Base-by-base conservation (phyloP, 495 filamentous ascomycete genomes). In the Delitschia confertaspora region DNA sequence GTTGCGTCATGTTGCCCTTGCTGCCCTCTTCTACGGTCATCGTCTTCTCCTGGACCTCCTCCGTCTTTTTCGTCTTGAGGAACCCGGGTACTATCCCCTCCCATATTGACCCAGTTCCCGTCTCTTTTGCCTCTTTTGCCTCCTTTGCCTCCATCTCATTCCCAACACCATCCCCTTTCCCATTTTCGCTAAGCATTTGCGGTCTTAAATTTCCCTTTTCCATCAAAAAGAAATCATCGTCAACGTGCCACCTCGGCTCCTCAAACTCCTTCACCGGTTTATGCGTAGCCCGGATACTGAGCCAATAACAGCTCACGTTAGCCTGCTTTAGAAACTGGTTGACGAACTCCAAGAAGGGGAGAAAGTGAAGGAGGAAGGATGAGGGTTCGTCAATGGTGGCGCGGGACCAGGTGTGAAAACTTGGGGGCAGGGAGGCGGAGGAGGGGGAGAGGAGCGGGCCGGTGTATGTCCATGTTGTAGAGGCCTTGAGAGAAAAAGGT, bases 321-420 rank as follows among this genome's bases (percentile, higher is more conserved):
- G 57, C 52, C 1, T 62, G 60, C 31, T 67, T 66, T 6, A 70
- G 57, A 36, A 62, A 53, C 9, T 38, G 20, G 17, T 60, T 59
- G 38, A 72, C 70, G 21, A 72, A 69, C n/a, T 63, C 61, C 3
- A 64, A 45, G 16, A 59, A 57, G 8, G 67, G 67, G 42, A 60
- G 60, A 20, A 70, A 54, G 32, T 66, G 60, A 35, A 71, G 69
- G 1, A 70, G 51, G 20, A 74, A 46, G 6, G n/a, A n/a, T n/a
- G n/a, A n/a, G n/a, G 70, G 62, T 41, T 71, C 61, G 8, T 63
- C 53, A 22, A 68, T 62, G 6, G 68, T 67, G n/a, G 69, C 60
- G 20, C 59, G 60, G 36, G 67, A 61, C 68, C 68, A 71, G 41
- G 62, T 65, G 41, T 48, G 43, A 21, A 48, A 53, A 18, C 43